Conservation (phyloP, 2,329 filamentous ascomycete genomes). For the Aspergillaceae sp. region DNA sequence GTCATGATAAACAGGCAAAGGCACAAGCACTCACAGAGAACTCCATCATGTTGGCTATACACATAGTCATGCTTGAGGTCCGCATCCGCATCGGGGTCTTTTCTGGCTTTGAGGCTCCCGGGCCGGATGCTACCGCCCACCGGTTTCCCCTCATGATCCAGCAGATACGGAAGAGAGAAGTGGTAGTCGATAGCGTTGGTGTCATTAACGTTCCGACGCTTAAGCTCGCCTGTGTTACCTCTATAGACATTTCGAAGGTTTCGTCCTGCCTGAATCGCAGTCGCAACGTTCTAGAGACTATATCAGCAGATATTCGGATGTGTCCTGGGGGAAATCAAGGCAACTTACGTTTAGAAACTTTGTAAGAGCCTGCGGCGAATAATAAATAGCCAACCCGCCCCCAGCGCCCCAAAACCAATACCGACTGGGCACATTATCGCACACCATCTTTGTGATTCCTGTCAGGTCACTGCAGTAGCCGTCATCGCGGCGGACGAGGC, state of each 20-base stretch:
- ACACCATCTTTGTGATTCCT: background rate
- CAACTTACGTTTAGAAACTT: background rate
- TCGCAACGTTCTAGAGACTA: background rate
- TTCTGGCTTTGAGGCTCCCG: background rate
- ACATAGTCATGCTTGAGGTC: constrained; percentile 1
- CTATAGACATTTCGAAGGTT: background rate
- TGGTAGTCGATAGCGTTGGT: background rate
- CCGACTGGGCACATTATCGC: background rate
- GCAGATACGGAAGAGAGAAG: background rate
- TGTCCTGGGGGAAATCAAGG: background rate
- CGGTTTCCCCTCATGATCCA: background rate
- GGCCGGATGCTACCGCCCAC: background rate
- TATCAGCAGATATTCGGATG: background rate
- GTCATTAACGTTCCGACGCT: background rate
- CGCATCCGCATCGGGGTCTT: background rate
- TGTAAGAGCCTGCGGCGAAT: background rate
- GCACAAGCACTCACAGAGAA: background rate
- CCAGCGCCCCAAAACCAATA: background rate
- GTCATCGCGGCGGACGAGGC: background rate
- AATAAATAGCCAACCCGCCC: background rate
- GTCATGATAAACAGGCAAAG: background rate
- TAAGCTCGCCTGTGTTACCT: background rate
- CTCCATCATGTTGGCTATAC: background rate
- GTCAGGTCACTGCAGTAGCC: background rate
- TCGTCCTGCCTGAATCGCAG: background rate